Conservation (phyloP, 1,139 yeast species). For the Diutina ranongensis region DNA sequence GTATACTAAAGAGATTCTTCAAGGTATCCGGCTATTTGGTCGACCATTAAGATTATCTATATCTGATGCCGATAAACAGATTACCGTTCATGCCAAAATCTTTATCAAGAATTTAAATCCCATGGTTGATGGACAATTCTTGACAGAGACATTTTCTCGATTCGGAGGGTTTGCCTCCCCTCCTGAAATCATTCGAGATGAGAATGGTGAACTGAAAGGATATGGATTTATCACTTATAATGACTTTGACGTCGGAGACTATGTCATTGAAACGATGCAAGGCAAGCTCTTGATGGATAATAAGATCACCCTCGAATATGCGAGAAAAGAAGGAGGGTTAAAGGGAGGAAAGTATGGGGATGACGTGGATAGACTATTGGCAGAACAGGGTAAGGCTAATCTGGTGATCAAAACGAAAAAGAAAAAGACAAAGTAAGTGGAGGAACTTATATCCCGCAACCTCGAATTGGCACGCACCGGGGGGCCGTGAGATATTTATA, state of each 20-base stretch:
- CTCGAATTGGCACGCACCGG: too few species aligned
- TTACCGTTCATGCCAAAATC: slow-evolving; percentile 56
- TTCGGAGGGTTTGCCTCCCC: slow-evolving; percentile 54
- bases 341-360: slow-evolving; percentile 56
- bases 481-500: too few species aligned
- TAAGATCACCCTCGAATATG: slow-evolving; percentile 53
- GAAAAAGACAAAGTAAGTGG: background rate
- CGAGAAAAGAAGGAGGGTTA: slow-evolving; percentile 51
- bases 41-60: slow-evolving; percentile 50
- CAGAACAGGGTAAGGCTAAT: slow-evolving; percentile 48
- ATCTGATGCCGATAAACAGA: slow-evolving; percentile 19
- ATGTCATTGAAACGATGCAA: slow-evolving; percentile 60
- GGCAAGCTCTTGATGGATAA: slow-evolving; percentile 61
- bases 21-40: slow-evolving; percentile 55
- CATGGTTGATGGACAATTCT: slow-evolving; percentile 49
- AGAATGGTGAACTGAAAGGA: slow-evolving; percentile 42
- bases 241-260: slow-evolving; percentile 59
- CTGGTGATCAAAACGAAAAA: background rate
- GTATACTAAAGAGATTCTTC: slow-evolving; percentile 52
- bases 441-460: too few species aligned
- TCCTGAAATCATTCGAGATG: slow-evolving; percentile 45
- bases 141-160: slow-evolving; percentile 49
- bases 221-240: slow-evolving; percentile 53
- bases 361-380: slow-evolving; percentile 59
- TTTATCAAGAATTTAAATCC: slow-evolving; percentile 66